Conservation (phyloP, 164 flowering plant species). For the Euptelea pleiosperma region DNA sequence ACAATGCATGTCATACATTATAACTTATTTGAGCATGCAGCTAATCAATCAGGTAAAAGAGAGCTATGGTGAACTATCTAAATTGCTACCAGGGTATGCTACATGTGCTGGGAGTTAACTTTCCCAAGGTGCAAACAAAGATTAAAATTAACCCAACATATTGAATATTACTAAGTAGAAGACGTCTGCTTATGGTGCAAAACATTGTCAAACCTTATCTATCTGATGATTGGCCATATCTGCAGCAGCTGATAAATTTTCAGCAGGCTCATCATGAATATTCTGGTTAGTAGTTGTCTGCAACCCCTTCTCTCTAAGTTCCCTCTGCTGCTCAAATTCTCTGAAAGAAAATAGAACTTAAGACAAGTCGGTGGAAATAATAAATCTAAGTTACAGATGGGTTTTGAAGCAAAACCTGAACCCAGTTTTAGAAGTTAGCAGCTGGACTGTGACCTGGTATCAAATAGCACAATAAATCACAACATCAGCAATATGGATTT, state of each 20-base stretch:
- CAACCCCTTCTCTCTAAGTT: slow-evolving; percentile 74
- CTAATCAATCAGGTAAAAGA: too few relatives aligned
- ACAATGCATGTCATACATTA: too few relatives aligned
- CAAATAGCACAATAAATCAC: slow-evolving; percentile 12
- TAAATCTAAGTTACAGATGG: slow-evolving; percentile 3
- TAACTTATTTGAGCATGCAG: too few relatives aligned
- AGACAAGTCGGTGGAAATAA: slow-evolving; percentile 8
- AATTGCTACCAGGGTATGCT: too few relatives aligned
- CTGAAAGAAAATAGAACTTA: slow-evolving; percentile 37
- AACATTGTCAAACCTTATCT: slow-evolving; percentile 50
- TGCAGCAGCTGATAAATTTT: slow-evolving; percentile 34
- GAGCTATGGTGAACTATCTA: too few relatives aligned
- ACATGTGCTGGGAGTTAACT: too few relatives aligned
- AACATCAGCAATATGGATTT: slow-evolving; percentile 6
- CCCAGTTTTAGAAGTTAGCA: slow-evolving; percentile 96
- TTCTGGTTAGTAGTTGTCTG: slow-evolving; percentile 37
- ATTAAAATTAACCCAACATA: too few relatives aligned
- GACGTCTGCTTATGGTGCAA: too few relatives aligned
- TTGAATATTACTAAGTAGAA: too few relatives aligned
- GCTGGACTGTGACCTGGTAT: slow-evolving; percentile 87
- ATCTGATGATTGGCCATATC: slow-evolving; percentile 38
- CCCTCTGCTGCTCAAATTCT: slow-evolving; percentile 99
- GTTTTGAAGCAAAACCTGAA: slow-evolving; percentile 62
- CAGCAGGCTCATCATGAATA: slow-evolving; percentile 34
- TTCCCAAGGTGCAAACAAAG: too few relatives aligned